Base-by-base conservation (phyloP, 345 rosid species). In the Hibiscus syriacus region DNA sequence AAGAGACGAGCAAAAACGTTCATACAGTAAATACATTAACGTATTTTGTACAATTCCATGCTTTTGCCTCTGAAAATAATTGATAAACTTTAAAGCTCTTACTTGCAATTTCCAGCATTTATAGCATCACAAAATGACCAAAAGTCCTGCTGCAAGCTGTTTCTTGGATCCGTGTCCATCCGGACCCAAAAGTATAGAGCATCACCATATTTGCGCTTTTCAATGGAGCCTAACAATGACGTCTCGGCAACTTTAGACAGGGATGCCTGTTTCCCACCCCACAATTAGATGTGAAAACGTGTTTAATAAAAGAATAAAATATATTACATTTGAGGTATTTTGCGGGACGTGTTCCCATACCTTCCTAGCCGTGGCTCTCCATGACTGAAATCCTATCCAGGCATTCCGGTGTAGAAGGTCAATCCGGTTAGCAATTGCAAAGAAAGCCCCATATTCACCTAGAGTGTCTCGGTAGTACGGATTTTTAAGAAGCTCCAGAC, bases 381-480 rank as follows among this genome's bases (percentile, higher is more conserved):
- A 94, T 19, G 90, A 94, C 63, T 94, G 99, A 78, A 94, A 94
- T 57, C 99, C 99, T 68, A 94, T 94, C 99, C 99, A 94, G 59
- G 97, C 75, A 81, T 92, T 94, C 81, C 84, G 88, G 83, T 91
- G 99, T 30, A 92, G 53, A 6, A 84, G 88, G 74, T 94, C 99
- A 77, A 88, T 70, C 74, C 88, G 83, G 76, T 84, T 86, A 72
- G 98, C 85, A 78, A 94, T 82, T 57, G 97, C 87, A 45, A 94
- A 94, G 73, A 85, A 84, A 16, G 98, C 99, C 56, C 98, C 99
- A 78, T 80, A 91, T 74, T 89, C 98, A 73, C 98, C 92, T 55
- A 94, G 90, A 27, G 68, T 74, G 70, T 89, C 98, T 22, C 90
- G 92, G 69, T 94, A 94, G 78, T 94, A 94, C 3, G 87, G 87